Evolutionary conservation across 2,329 filamentous ascomycete species (phyloP).

Genomic region (Ophiostoma piceae): DNA sequence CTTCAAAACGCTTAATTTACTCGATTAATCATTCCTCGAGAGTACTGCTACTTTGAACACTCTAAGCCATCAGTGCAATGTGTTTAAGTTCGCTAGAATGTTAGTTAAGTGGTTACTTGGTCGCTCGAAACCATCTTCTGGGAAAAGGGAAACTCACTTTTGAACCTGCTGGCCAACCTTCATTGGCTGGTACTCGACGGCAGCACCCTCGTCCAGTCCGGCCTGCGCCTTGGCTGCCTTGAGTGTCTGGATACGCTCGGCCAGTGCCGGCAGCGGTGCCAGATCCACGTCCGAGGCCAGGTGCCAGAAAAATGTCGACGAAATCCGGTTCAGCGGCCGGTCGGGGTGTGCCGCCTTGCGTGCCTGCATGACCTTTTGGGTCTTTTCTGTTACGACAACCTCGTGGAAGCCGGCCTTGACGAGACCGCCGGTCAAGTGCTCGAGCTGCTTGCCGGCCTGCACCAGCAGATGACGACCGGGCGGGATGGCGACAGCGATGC

Average conservation of each 20-base stretch:
- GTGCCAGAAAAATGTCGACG: constrained; percentile 58
- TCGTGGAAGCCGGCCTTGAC: constrained; percentile 59
- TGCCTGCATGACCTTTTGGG: constrained; percentile 43
- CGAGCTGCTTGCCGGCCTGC: constrained; percentile 59
- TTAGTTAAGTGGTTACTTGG: constrained; percentile 13
- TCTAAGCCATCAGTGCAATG: constrained; percentile 47
- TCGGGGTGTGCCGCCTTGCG: constrained; percentile 42
- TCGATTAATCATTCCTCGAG: background rate
- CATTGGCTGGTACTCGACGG: constrained; percentile 45
- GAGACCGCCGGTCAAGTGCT: constrained; percentile 56
- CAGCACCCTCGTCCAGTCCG: constrained; percentile 51
- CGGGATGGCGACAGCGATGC: constrained; percentile 55
- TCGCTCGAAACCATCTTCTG: background rate
- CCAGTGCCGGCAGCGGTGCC: constrained; percentile 46
- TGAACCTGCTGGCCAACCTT: constrained; percentile 58
- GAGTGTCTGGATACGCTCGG: constrained; percentile 41
- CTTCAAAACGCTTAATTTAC: background rate
- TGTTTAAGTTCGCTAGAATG: constrained; percentile 44
- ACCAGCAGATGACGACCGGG: constrained; percentile 54
- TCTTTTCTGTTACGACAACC: constrained; percentile 53
- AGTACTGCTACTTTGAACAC: background rate
- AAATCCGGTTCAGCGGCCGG: constrained; percentile 52
- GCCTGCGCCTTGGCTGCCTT: constrained; percentile 44
- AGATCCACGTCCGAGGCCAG: constrained; percentile 53
- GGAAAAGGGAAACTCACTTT: constrained; percentile 39